A percentile compares a stretch with the other conserved stretches of the same genome.
Evolutionary conservation across 169 alveolate species (phyloP).

Genomic region (Plasmodium falciparum): DNA sequence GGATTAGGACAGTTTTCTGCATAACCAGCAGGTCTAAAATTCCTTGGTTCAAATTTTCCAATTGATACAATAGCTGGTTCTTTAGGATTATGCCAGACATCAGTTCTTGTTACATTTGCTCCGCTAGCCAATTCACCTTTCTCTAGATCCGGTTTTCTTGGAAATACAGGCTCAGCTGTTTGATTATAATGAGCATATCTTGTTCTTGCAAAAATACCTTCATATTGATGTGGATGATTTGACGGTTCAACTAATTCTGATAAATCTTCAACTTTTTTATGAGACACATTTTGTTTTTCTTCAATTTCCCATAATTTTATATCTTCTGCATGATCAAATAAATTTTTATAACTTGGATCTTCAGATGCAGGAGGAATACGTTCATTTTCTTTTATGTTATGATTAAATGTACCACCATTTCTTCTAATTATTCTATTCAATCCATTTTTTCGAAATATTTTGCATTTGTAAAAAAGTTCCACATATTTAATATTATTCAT

Average conservation of each 20-base stretch:
- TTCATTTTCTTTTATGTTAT: conserved; percentile 80
- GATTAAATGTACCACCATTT: conserved; percentile 81
- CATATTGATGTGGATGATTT: conserved; percentile 87
- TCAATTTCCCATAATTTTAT: conserved; percentile 87
- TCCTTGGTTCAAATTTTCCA: conserved; percentile 88
- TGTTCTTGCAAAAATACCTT: conserved; percentile 82
- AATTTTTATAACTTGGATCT: conserved; percentile 86
- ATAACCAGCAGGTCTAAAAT: conserved; percentile 91
- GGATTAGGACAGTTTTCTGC: conserved; percentile 90
- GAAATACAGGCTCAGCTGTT: conserved; percentile 91
- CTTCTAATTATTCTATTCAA: conserved; percentile 62
- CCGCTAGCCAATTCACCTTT: conserved; percentile 91
- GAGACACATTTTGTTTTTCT: conserved; percentile 81
- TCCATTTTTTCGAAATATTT: conserved; percentile 36
- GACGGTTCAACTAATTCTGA: conserved; percentile 85
- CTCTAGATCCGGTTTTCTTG: conserved; percentile 88
- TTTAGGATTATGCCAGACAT: conserved; percentile 90
- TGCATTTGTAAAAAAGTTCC: conserved; percentile 24
- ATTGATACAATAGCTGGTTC: conserved; percentile 92
- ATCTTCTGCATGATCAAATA: conserved; percentile 90
- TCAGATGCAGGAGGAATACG: conserved; percentile 90
- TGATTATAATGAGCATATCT: conserved; percentile 89
- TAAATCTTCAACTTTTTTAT: conserved; percentile 74
- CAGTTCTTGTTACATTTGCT: conserved; percentile 90
- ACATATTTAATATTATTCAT: conserved; percentile 45